A percentile compares a stretch with the other conserved stretches of the same genome.
Conservation (phyloP, 2,329 filamentous ascomycete species). For the Cordyceps pruinosa region DNA sequence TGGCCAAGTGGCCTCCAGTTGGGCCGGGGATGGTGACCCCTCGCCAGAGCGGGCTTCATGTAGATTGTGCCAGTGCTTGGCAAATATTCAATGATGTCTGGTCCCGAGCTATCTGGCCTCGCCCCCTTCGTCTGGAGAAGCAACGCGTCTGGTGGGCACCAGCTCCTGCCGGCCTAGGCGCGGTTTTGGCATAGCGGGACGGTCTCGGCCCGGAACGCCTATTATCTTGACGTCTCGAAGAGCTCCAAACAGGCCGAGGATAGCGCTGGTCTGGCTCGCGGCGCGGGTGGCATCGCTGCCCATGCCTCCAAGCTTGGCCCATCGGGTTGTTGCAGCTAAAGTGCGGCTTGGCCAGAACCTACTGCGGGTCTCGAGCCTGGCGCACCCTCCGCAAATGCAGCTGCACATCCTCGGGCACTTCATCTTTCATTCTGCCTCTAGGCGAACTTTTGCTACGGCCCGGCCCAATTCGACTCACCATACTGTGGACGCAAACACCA, state of each 20-base stretch:
- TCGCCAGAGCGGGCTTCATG: neutral
- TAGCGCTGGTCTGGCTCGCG: neutral
- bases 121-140: neutral
- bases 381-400: neutral
- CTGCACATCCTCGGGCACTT: neutral
- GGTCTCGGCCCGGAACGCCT: neutral
- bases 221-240: neutral
- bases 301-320: neutral
- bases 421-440: neutral
- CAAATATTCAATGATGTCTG: neutral
- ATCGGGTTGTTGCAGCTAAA: neutral
- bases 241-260: neutral
- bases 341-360: neutral
- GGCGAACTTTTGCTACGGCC: neutral
- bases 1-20: neutral
- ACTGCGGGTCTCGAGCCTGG: neutral
- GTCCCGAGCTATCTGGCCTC: neutral
- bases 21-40: neutral
- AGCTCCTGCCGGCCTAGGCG: neutral
- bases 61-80: neutral
- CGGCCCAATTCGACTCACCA: neutral
- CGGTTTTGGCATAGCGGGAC: neutral
- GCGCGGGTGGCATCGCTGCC: neutral
- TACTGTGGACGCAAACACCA: conserved; percentile 5
- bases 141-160: neutral